Evolutionary conservation across 768 basidiomycete genomes (phyloP), one percentile per base, ranked within the genome.

Genomic region (Rhizopogon rudus): DNA sequence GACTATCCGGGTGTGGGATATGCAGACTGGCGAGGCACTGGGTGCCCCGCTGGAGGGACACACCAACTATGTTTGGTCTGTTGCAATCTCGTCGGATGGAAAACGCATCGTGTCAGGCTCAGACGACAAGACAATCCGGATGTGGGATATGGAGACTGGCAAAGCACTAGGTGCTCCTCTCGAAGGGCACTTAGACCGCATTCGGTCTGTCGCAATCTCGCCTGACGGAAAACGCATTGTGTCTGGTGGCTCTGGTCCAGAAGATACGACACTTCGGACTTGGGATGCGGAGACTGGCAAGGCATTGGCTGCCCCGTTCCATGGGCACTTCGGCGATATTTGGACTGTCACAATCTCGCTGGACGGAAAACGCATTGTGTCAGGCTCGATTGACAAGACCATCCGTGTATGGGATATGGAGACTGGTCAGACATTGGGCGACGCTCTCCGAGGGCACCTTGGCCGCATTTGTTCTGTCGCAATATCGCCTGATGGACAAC

Each of bases 61-160:
- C 29, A 43, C 40, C 14, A 5, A 6, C 7, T 6, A 1, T 22
- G 37, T 52, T 31, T 2, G 3, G 8, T 53, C 50, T 35, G 43
- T 53, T 5, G 37, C 28, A 14, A n/a, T 45, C 31, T 57, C 52
- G 12, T 41, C 35, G 8, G 56, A 54, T 20, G 56, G 56, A 10
- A 31, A 20, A 9, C 35, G 35, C 25, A 44, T 62, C n/a, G 53
- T 58, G 25, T 61, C 60, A 13, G 52, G 52, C 40, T 58, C 61
- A n/a, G 22, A 6, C 0, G 61, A 62, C 44, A 14, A 6, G 1
- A 61, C 53, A 10, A n/a, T 62, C 20, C 44, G 60, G 8, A 10
- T 61, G n/a, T 61, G 60, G 60, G 29, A 57, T 44, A 10, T 6
- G 5, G 2, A 39, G 1, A 28, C 35, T 14, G 44, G 44, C 5